These are phyloP conservation scores for Akanthomyces uredinophilus DNA, from an alignment of 2,329 filamentous ascomycete species.

Conservation along the genomic window DNA sequence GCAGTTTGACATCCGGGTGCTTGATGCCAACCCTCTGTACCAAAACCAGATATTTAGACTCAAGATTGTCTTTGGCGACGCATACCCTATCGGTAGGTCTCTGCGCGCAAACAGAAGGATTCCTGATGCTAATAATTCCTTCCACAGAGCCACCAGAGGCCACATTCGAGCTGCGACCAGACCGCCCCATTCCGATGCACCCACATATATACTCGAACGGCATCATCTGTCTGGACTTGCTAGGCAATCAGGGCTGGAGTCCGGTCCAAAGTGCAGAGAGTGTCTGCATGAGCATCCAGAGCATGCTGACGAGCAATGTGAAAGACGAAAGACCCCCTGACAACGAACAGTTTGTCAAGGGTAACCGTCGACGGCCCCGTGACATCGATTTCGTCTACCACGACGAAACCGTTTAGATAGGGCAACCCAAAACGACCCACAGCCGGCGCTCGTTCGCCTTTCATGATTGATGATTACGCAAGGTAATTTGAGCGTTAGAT, in stretches of 20 bases:
- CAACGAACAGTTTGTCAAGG: constrained; percentile 81
- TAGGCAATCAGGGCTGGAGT: constrained; percentile 85
- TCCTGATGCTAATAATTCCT: neutral
- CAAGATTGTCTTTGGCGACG: constrained; percentile 76
- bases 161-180: constrained; percentile 65
- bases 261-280: constrained; percentile 97
- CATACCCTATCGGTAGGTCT: constrained; percentile 80
- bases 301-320: constrained; percentile 93
- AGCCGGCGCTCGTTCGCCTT: neutral
- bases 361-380: constrained; percentile 71
- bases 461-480: constrained; percentile 2
- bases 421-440: neutral
- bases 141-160: constrained; percentile 84
- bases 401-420: constrained; percentile 67
- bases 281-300: constrained; percentile 94
- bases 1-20: constrained; percentile 85
- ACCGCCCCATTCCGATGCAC: constrained; percentile 79
- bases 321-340: constrained; percentile 87
- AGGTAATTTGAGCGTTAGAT: neutral
- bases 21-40: constrained; percentile 89
- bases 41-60: constrained; percentile 72
- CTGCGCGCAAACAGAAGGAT: neutral
- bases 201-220: constrained; percentile 98
- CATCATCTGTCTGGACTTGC: constrained; percentile 93
- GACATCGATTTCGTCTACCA: constrained; percentile 95